phyloP scores from a whole-genome alignment of 768 basidiomycete species.

The Piloderma croceum region DNA sequence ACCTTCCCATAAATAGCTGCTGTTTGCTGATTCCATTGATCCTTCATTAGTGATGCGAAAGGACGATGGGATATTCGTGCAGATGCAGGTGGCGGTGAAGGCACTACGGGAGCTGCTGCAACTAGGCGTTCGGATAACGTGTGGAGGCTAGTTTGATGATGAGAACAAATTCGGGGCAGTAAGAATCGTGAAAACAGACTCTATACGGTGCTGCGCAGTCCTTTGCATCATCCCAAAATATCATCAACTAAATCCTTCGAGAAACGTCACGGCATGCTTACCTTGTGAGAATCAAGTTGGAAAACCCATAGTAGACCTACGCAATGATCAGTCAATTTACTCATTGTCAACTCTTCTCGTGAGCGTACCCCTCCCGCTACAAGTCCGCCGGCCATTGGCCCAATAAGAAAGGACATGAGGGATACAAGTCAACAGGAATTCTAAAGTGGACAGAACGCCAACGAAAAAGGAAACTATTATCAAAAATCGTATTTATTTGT shows the following conservation, averaged over 20 bases:
- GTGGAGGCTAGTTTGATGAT: slow-evolving; percentile 36
- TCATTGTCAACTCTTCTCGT: neutral
- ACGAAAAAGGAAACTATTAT: too few species aligned
- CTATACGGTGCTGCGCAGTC: slow-evolving; percentile 48
- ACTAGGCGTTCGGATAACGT: slow-evolving; percentile 44
- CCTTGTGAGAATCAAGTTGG: slow-evolving; percentile 56
- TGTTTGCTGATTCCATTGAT: slow-evolving; percentile 56
- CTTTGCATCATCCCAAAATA: slow-evolving; percentile 27
- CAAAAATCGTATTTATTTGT: too few species aligned
- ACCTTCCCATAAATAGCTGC: slow-evolving; percentile 39
- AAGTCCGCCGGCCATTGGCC: slow-evolving; percentile 66
- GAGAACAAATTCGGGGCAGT: neutral
- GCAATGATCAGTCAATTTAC: neutral
- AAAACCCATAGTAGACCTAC: slow-evolving; percentile 69
- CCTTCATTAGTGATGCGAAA: slow-evolving; percentile 44
- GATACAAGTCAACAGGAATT: too few species aligned
- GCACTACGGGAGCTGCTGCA: slow-evolving; percentile 41
- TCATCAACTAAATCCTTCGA: too few species aligned
- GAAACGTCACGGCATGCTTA: slow-evolving; percentile 23
- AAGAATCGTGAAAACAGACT: slow-evolving; percentile 36
- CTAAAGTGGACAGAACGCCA: too few species aligned
- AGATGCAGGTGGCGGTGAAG: slow-evolving; percentile 52
- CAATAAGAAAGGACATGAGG: slow-evolving; percentile 54
- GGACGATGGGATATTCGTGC: slow-evolving; percentile 43
- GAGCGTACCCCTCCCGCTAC: slow-evolving; percentile 58